Evolutionary conservation across 306 rosid species (phyloP), one percentile per base, ranked within the genome.

Genomic region (Senna siamea): DNA sequence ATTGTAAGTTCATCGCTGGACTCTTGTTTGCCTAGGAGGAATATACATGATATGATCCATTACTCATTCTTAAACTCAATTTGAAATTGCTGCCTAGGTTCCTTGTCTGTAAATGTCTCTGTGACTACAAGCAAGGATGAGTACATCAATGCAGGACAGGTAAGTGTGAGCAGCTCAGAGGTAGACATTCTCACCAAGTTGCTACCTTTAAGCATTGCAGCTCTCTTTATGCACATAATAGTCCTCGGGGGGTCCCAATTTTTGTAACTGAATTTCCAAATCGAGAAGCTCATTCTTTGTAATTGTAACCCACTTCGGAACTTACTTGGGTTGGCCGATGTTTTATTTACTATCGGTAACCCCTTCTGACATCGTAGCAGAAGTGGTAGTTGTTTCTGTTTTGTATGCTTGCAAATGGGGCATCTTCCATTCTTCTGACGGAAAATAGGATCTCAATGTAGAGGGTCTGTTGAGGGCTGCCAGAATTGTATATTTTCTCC

Each of bases 61-160:
- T 67, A 34, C 47, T 51, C 40, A 55, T 60, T 59, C 61, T 38
- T 76, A 47, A 26, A 26, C 30, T 26, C 30, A 26, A 77, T 46
- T 40, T 37, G 30, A 26, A 41, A 63, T 53, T 53, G 74, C 52
- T 78, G 67, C 67, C 37, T 92, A 94, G 99, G 99, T 79, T 92
- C 99, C 15, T 43, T 69, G 73, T 71, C 97, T 4, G 97, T 94
- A 62, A 94, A 94, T 53, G 99, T 94, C 66, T 89, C 99, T 1
- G 66, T 89, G 70, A 83, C 88, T 34, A 76, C 90, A 6, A 83
- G 86, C 85, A 92, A 87, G 84, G 94, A 93, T 58, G 83, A 88
- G 69, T 88, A 79, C 81, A 48, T 87, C 70, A 88, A 74, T 66
- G 89, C 93, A 34, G 93, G 97, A 46, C 95, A 88, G 82, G 47